Base-by-base conservation (phyloP, 2,329 filamentous ascomycete genomes). In the Verticillium nubilum region DNA sequence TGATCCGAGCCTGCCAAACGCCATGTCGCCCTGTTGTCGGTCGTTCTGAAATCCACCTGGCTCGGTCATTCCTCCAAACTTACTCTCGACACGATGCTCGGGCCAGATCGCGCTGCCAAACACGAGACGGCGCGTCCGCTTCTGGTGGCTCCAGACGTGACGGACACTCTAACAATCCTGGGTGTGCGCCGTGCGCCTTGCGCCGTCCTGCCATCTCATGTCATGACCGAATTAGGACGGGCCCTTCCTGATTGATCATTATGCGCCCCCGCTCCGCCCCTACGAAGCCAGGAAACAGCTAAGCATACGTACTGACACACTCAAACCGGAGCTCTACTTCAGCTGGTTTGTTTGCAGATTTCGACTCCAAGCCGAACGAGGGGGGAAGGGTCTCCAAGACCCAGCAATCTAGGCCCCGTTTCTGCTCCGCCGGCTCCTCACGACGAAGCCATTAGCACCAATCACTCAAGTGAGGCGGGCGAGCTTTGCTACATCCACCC, bases 381-480 rank as follows among this genome's bases (percentile, higher is more conserved):
- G n/a, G 37, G 37, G 37, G n/a, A 47, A 47, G 37, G 37, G 37
- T 47, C 37, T 31, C n/a, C 19, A 47, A 9, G 37, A 19, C 37
- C 37, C 37, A 47, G n/a, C n/a, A 19, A 47, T 19, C n/a, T 6
- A 23, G 52, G 25, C 52, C 52, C 52, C 3, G 12, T 53, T 28
- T 28, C 52, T 28, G 52, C 52, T 53, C 27, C 52, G 25, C 52
- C 52, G 25, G 19, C 37, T 47, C 37, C 19, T n/a, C 37, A 47
- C 23, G 37, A 25, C 52, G 25, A 53, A 53, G 52, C 17, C 25
- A 5, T 53, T 25, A 53, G 2, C 52, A 37, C 62, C 62, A 63
- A 63, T 63, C 61, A 57, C 60, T 33, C 53, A 50, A 58, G 57
- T 62, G 61, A 63, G 62, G 62, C 62, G 60, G 53, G 54, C 61